phyloP scores from a whole-genome alignment of 2,329 filamentous ascomycete species.

The Aureobasidium sp. region DNA sequence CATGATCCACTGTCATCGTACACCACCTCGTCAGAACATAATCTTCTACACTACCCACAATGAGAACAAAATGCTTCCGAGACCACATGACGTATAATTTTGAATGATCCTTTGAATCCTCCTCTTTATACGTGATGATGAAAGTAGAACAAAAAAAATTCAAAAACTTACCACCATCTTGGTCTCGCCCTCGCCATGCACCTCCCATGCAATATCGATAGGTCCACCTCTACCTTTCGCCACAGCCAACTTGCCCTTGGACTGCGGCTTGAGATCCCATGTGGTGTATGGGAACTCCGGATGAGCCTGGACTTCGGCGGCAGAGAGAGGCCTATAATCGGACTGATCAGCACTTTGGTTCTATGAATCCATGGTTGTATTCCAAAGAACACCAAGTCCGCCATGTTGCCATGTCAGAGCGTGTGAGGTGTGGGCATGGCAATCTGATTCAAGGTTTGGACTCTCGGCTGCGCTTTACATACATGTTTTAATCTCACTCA shows the following conservation, averaged over 20 bases:
- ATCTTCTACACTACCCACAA: too few relatives aligned
- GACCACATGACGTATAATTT: too few relatives aligned
- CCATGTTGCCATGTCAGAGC: too few relatives aligned
- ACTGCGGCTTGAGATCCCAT: slow-evolving; percentile 63
- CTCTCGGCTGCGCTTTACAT: too few relatives aligned
- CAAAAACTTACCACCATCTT: slow-evolving; percentile 61
- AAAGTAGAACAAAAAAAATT: neutral
- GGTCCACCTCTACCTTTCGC: slow-evolving; percentile 68
- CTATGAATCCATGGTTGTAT: too few relatives aligned
- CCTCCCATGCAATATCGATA: slow-evolving; percentile 68
- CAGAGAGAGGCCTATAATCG: slow-evolving; percentile 39
- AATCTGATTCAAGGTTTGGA: too few relatives aligned
- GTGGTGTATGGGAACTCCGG: slow-evolving; percentile 60
- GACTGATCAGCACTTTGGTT: too few relatives aligned
- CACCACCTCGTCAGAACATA: neutral
- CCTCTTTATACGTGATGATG: neutral
- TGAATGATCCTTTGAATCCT: too few relatives aligned
- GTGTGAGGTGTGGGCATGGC: too few relatives aligned
- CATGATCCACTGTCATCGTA: slow-evolving; percentile 65
- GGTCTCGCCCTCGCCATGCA: slow-evolving; percentile 67
- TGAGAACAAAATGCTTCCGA: too few relatives aligned
- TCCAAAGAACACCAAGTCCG: too few relatives aligned
- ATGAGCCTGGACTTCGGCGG: slow-evolving; percentile 55
- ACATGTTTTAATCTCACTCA: too few relatives aligned
- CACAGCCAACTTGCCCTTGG: slow-evolving; percentile 54